Conservation (phyloP, 331 rosid species). For the Pyrus hybrid region DNA sequence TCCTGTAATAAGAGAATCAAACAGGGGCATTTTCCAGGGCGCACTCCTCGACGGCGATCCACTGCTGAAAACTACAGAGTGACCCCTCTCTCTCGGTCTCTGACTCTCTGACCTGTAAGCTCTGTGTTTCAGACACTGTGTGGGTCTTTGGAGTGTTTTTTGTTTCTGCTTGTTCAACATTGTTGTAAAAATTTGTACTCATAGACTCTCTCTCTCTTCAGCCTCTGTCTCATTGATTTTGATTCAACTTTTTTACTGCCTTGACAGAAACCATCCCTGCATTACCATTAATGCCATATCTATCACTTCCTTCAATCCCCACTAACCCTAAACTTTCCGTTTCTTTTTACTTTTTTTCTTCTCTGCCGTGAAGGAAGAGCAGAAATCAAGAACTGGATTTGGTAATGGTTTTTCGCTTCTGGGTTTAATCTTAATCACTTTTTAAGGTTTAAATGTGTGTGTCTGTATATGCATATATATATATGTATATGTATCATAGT, state of each 20-base stretch:
- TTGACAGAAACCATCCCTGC: background rate
- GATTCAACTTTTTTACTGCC: background rate
- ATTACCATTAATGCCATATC: background rate
- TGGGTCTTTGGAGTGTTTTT: background rate
- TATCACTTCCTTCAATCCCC: background rate
- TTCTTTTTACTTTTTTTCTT: background rate
- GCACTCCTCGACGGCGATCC: constrained; percentile 13
- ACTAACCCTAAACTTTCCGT: background rate
- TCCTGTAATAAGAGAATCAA: background rate
- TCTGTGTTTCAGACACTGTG: background rate
- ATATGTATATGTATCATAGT: no score
- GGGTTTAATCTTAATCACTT: background rate
- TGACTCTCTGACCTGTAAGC: background rate
- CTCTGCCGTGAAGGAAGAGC: constrained; percentile 11
- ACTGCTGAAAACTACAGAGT: constrained; percentile 2
- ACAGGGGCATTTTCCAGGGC: background rate
- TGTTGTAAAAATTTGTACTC: background rate
- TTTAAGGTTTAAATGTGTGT: background rate
- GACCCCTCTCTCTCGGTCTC: background rate
- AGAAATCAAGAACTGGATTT: background rate
- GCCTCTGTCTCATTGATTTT: background rate
- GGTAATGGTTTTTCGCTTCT: background rate
- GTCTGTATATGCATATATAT: background rate
- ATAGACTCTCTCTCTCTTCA: background rate
- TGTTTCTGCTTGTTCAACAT: background rate